A percentile compares a stretch with the other conserved stretches of the same genome.
phyloP scores from a whole-genome alignment of 768 basidiomycete genomes.

The Lyophyllum shimeji region DNA sequence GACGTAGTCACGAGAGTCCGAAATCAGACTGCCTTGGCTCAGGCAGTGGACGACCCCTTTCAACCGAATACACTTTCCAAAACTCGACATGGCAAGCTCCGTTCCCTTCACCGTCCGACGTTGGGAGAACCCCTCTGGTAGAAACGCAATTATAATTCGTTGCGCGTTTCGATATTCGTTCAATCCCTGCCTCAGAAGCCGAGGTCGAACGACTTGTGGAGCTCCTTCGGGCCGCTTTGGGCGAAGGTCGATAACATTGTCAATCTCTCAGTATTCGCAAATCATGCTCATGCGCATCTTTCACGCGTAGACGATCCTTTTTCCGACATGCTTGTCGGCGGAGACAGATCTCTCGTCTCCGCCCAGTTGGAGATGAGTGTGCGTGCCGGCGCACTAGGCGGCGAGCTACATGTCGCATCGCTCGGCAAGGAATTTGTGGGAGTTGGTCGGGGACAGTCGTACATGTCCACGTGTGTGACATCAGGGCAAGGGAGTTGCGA shows the following conservation, averaged over 20 bases:
- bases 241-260: constrained; percentile 2
- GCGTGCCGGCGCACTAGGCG: constrained; percentile 23
- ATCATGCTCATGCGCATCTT: not conserved
- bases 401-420: constrained; percentile 24
- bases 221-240: constrained; percentile 14
- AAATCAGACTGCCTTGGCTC: too few species aligned
- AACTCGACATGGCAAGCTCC: not conserved
- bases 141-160: constrained; percentile 5
- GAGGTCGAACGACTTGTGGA: too few species aligned
- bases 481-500: constrained; percentile 31
- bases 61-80: not conserved
- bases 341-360: constrained; percentile 17
- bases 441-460: constrained; percentile 27
- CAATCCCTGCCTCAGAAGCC: too few species aligned
- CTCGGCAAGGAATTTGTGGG: constrained; percentile 27
- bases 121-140: constrained; percentile 12
- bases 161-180: too few species aligned
- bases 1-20: too few species aligned
- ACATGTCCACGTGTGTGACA: constrained; percentile 26
- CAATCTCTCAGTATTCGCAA: not conserved
- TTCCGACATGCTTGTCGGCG: constrained; percentile 16
- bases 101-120: constrained; percentile 4
- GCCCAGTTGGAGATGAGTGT: constrained; percentile 18
- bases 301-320: constrained; percentile 22
- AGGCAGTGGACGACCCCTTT: too few species aligned